Evolutionary conservation across 1,284 basidiomycete species (phyloP), one percentile per base, ranked within the genome.

Genomic region (Veloboletus limbatus): DNA sequence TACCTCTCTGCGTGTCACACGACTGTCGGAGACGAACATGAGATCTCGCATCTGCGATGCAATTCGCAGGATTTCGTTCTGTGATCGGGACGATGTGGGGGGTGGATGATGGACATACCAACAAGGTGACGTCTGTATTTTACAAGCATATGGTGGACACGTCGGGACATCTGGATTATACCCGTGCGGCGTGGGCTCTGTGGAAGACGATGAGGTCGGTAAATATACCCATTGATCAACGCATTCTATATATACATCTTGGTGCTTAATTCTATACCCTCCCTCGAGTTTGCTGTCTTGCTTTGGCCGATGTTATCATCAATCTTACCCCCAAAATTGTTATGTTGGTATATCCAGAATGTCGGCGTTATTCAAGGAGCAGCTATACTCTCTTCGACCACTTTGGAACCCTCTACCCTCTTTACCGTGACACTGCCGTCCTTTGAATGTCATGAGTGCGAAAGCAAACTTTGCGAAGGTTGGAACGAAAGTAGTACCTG

Each of bases 401-500:
- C 60, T n/a, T 39, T 17, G 11, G 45, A 18, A 6, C 34, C 53
- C 2, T 49, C 32, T 3, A 20, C 31, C 31, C 20, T 52, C 49
- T 62, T 64, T 11, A 63, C 49, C 1, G 64, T 65, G 18, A 64
- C 62, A 17, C 64, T 64, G 4, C 62, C 65, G 4, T 64, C 62
- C 65, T 64, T 37, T 22, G 20, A 36, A 43, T 18, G 2, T 6
- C 6, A 26, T 55, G 24, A 49, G 22, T 10, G 1, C 3, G 6
- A 18, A 36, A 8, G 13, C n/a, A 4, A 38, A 26, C 4, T 3
- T 14, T 6, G 3, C 6, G 13, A 14, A 4, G 20, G 18, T 10
- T 24, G 6, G 30, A 13, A 32, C 5, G 14, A 25, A 18, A 63
- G 43, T 27, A 74, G 51, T 48, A 89, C 88, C 71, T 85, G 78